Evolutionary conservation across 805 yeast species (phyloP).

Genomic region (Metschnikowia lachancei): DNA sequence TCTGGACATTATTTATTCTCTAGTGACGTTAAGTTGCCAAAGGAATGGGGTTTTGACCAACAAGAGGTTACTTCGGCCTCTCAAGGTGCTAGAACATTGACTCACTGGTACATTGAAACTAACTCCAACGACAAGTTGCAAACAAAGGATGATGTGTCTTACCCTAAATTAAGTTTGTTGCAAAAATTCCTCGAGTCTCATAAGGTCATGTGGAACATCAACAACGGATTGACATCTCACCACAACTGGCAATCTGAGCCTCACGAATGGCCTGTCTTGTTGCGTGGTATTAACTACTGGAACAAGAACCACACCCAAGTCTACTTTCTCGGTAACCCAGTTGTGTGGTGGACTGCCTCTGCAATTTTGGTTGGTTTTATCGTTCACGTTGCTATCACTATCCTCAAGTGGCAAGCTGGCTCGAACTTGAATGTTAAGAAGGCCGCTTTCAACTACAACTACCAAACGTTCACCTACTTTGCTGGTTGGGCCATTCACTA

Average conservation of each 20-base stretch:
- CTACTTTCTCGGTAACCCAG: slow-evolving; percentile 76
- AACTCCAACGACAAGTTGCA: slow-evolving; percentile 53
- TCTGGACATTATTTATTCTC: slow-evolving; percentile 75
- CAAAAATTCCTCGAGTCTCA: slow-evolving; percentile 66
- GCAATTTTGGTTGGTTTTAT: slow-evolving; percentile 50
- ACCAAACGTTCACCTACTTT: slow-evolving; percentile 58
- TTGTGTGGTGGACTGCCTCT: slow-evolving; percentile 72
- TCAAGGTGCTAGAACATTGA: slow-evolving; percentile 58
- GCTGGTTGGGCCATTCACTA: slow-evolving; percentile 73
- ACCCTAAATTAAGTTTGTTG: slow-evolving; percentile 52
- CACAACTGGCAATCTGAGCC: slow-evolving; percentile 75
- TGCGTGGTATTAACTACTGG: slow-evolving; percentile 85
- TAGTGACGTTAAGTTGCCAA: slow-evolving; percentile 71
- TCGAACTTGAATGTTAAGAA: slow-evolving; percentile 43
- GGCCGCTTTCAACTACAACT: slow-evolving; percentile 60
- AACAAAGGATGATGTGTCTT: slow-evolving; percentile 35
- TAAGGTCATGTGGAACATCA: slow-evolving; percentile 72
- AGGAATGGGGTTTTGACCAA: slow-evolving; percentile 78
- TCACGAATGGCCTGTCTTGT: slow-evolving; percentile 67
- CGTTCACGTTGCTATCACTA: slow-evolving; percentile 45
- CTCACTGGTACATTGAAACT: slow-evolving; percentile 73
- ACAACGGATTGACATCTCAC: slow-evolving; percentile 63
- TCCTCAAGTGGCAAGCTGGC: slow-evolving; percentile 63
- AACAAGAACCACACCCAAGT: slow-evolving; percentile 55
- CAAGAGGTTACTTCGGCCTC: slow-evolving; percentile 81